Conservation (phyloP, 495 filamentous ascomycete genomes). For the Chaetomium fimeti region DNA sequence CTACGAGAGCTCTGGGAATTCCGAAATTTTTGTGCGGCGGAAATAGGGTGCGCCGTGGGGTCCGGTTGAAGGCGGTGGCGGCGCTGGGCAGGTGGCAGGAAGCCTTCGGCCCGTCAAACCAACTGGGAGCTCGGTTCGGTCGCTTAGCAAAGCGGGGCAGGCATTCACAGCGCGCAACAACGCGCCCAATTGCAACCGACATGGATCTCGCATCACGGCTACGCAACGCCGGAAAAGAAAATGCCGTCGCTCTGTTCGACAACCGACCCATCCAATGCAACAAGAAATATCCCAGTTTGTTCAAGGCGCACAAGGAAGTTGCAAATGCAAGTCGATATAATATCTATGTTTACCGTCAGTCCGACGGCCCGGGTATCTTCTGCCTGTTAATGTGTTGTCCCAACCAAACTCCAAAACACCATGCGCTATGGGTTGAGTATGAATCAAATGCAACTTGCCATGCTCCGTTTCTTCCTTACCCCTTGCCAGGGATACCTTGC, state of each 20-base stretch:
- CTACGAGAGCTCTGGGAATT: constrained; percentile 31
- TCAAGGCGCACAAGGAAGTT: no score
- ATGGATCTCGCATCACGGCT: no score
- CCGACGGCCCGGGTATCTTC: constrained; percentile 11
- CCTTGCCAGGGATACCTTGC: constrained; percentile 24
- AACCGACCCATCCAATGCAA: no score
- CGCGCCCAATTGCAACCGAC: neutral
- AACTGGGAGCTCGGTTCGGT: neutral
- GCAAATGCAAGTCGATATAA: no score
- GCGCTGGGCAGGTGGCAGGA: constrained; percentile 16
- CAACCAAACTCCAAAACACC: constrained; percentile 15
- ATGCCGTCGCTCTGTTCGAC: no score
- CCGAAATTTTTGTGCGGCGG: constrained; percentile 45
- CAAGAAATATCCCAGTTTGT: no score
- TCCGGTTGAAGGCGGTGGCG: constrained; percentile 14
- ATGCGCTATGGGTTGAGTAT: neutral
- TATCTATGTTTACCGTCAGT: neutral
- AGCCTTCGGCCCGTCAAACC: neutral
- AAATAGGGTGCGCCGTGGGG: constrained; percentile 41
- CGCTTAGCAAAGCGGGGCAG: neutral
- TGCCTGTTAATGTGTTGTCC: constrained; percentile 2
- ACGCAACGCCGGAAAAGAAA: no score
- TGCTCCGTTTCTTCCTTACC: constrained; percentile 1
- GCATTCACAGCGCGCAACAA: neutral
- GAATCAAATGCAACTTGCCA: neutral